Evolutionary conservation across 331 rosid genomes (phyloP), one percentile per base, ranked within the genome.

Genomic region (Rhamnella rubrinervis): DNA sequence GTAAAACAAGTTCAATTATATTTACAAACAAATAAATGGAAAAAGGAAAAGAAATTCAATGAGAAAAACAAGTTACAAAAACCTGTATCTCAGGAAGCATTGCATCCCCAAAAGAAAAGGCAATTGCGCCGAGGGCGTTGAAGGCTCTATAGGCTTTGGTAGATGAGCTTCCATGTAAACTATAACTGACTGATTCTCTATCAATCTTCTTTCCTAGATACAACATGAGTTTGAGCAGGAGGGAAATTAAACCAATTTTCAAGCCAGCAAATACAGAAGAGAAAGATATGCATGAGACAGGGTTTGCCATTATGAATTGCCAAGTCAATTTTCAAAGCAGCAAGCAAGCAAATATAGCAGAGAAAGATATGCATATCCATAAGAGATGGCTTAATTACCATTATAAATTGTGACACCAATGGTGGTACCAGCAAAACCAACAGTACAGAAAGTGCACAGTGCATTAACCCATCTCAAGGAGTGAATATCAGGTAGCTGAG

Each of bases 51-150:
- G 12, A 51, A 16, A 50, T 63, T 10, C 38, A 25, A 39, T 41
- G 16, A 18, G 20, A 23, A 23, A 26, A 19, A 18, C n/a, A n/a
- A 60, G 61, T 41, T 41, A 9, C 49, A 16, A 9, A 25, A 49
- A 89, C 91, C 81, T 87, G 93, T 81, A 89, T 85, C 73, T 89
- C 93, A 68, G 91, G 91, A 80, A 87, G 96, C 87, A 87, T 85
- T 61, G 89, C 93, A 85, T 87, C 91, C 62, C 89, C 96, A 71
- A 89, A 89, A 61, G 93, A 87, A 80, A 90, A 87, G 66, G 91
- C 89, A 41, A 89, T 85, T 70, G 77, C 61, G 20, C 91, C 93
- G 4, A 87, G 91, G 55, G 96, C 91, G 76, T 84, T 85, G 71
- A 85, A 87, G 75, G 92, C 96, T 85, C 73, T 71, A 76, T 84